Conservation (phyloP, 352 stramenopile species). For the Pythium monospermum region DNA sequence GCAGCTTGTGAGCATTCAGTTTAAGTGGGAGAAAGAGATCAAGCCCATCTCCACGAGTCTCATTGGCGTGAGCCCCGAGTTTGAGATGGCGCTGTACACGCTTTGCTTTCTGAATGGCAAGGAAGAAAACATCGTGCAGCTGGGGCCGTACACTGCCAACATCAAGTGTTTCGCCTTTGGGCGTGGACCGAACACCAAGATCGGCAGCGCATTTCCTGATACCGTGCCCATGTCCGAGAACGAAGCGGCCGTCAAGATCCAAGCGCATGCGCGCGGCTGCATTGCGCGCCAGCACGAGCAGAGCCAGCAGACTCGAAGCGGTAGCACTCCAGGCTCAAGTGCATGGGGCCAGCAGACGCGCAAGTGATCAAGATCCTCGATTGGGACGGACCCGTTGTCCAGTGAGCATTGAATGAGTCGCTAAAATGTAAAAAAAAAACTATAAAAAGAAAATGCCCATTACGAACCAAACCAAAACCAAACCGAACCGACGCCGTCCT, state of each 20-base stretch:
- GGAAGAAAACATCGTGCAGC: constrained; percentile 83
- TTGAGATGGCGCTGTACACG: constrained; percentile 96
- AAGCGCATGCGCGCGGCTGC: constrained; percentile 52
- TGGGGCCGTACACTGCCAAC: constrained; percentile 82
- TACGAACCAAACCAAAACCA: no score
- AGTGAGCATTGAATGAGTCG: no score
- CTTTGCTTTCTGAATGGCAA: constrained; percentile 92
- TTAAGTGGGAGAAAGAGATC: constrained; percentile 84
- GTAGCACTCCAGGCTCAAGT: no score
- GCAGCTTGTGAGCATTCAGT: constrained; percentile 94
- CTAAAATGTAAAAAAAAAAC: no score
- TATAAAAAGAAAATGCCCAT: no score
- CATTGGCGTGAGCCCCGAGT: constrained; percentile 93
- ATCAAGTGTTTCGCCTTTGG: constrained; percentile 89
- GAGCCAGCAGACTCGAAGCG: not conserved
- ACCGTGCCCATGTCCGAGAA: constrained; percentile 61
- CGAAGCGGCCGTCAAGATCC: constrained; percentile 74
- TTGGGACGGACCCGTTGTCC: no score
- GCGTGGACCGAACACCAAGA: constrained; percentile 64
- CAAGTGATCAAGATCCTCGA: no score
- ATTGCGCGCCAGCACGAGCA: constrained; percentile 22
- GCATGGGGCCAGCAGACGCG: no score
- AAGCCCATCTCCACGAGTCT: constrained; percentile 92
- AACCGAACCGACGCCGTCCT: no score
- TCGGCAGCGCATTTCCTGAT: constrained; percentile 78